A percentile compares a stretch with the other conserved stretches of the same genome.
Conservation (phyloP, 2,329 filamentous ascomycete genomes). For the Fusarium sp. region DNA sequence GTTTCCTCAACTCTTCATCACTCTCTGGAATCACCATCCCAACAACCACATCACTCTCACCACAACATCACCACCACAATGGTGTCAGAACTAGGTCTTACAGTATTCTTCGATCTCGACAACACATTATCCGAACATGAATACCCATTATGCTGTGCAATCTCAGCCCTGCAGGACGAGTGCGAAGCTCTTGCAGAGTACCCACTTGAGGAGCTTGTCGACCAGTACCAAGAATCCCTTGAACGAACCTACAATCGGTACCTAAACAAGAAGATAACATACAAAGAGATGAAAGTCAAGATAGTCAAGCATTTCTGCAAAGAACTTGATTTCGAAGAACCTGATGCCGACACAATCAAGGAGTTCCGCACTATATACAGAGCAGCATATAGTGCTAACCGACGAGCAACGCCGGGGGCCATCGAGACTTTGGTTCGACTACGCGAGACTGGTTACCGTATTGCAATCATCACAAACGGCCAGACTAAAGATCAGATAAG, state of each 20-base stretch:
- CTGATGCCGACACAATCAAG: not conserved
- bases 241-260: not conserved
- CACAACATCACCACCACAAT: not conserved
- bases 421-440: not conserved
- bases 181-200: not conserved
- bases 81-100: fast-evolving
- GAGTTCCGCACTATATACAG: constrained; percentile 9
- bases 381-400: not conserved
- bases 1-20: fast-evolving
- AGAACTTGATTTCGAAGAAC: not conserved
- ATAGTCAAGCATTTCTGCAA: constrained; percentile 1
- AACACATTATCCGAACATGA: constrained; percentile 17
- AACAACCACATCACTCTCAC: fast-evolving
- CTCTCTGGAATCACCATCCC: fast-evolving
- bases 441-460: not conserved
- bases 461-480: constrained; percentile 8
- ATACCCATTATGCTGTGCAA: not conserved
- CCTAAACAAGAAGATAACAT: not conserved
- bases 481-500: not conserved
- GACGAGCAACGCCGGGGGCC: not conserved
- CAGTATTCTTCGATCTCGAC: constrained; percentile 18
- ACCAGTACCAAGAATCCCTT: not conserved
- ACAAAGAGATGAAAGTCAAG: not conserved
- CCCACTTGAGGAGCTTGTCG: not conserved
- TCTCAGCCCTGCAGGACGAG: not conserved